Conservation (phyloP, 352 stramenopile species). For the Phytophthora ohioensis region DNA sequence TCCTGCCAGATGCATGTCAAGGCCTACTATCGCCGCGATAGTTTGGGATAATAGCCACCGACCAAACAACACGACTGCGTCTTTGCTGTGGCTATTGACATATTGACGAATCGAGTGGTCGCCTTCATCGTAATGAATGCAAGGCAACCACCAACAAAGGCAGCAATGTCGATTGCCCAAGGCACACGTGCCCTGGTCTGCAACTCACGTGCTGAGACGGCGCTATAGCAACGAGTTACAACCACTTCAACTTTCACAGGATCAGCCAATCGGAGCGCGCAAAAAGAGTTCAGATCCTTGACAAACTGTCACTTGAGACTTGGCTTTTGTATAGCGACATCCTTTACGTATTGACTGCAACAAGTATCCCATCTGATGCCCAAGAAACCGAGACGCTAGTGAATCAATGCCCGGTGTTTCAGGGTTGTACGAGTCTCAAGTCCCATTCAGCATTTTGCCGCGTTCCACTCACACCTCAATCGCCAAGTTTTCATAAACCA, state of each 20-base stretch:
- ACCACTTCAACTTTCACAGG: slow-evolving; percentile 10
- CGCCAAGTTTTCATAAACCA: background rate
- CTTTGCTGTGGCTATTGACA: too few relatives aligned
- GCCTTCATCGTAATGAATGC: background rate
- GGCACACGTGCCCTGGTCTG: slow-evolving; percentile 17
- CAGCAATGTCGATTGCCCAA: background rate
- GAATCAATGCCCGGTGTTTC: background rate
- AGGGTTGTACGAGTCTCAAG: background rate
- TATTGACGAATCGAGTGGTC: background rate
- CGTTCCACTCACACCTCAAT: slow-evolving; percentile 11
- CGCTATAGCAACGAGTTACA: slow-evolving; percentile 3
- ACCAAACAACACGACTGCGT: too few relatives aligned
- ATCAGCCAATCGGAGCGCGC: slow-evolving; percentile 11
- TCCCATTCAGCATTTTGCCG: slow-evolving; percentile 29
- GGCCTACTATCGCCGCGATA: slow-evolving; percentile 17
- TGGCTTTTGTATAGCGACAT: slow-evolving; percentile 8
- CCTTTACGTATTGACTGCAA: slow-evolving; percentile 29
- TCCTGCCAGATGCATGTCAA: background rate
- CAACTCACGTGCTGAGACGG: slow-evolving; percentile 22
- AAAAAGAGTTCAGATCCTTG: slow-evolving; percentile 21
- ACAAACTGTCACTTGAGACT: slow-evolving; percentile 11
- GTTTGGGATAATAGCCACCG: slow-evolving; percentile 8
- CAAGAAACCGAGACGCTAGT: slow-evolving; percentile 16
- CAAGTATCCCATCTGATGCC: slow-evolving; percentile 26
- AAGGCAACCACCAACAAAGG: background rate